These are phyloP conservation scores for Calocybe gambosa DNA, from an alignment of 1,284 basidiomycete genomes.

Conservation along the genomic window DNA sequence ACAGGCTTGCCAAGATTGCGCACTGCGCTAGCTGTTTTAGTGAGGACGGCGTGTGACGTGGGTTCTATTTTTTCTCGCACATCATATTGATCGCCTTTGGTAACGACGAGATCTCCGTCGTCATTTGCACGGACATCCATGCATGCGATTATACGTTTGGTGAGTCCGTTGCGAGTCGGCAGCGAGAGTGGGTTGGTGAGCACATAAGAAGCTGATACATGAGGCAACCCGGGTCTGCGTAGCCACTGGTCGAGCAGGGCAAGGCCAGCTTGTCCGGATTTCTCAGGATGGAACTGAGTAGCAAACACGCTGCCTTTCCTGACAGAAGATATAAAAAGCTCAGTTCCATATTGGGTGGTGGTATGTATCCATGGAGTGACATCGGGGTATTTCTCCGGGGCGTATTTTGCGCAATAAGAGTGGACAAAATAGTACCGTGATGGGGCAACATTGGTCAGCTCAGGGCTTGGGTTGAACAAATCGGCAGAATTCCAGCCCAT, in stretches of 20 bases:
- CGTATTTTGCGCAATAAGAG: constrained; percentile 83
- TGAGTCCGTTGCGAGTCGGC: constrained; percentile 54
- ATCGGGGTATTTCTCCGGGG: constrained; percentile 44
- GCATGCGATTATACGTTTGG: constrained; percentile 95
- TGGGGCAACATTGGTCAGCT: constrained; percentile 41
- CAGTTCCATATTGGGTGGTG: constrained; percentile 89
- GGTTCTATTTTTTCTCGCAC: constrained; percentile 76
- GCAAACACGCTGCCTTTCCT: constrained; percentile 87
- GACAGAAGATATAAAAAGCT: constrained; percentile 88
- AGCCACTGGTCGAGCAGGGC: constrained; percentile 84
- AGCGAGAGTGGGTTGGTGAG: constrained; percentile 25
- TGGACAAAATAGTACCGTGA: constrained; percentile 95
- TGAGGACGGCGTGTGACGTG: constrained; percentile 16
- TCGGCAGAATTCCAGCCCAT: constrained; percentile 94
- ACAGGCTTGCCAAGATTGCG: constrained; percentile 98
- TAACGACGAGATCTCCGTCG: constrained; percentile 94
- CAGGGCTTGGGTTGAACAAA: constrained; percentile 35
- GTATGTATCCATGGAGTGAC: constrained; percentile 77
- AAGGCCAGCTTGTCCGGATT: constrained; percentile 90
- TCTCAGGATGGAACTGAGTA: constrained; percentile 98
- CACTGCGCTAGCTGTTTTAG: constrained; percentile 67
- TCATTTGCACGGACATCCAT: constrained; percentile 98
- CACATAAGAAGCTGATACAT: constrained; percentile 20
- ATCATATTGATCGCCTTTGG: constrained; percentile 99
- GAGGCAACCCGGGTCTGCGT: constrained; percentile 37